Conservation (phyloP, 805 yeast genomes). For the Candida sphagnicola region DNA sequence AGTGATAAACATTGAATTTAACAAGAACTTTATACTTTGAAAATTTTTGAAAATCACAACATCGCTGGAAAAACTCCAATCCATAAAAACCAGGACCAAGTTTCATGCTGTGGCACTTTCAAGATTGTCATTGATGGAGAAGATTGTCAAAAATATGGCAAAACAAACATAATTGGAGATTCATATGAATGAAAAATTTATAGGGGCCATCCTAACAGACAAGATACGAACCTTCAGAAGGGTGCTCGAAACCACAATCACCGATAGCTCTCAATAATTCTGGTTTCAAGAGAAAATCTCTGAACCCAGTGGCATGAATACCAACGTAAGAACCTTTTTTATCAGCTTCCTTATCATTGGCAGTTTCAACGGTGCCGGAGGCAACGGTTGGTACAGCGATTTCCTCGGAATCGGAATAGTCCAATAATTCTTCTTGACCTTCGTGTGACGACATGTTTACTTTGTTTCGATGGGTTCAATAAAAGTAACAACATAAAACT, state of each 20-base stretch:
- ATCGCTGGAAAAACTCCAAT: too few relatives aligned
- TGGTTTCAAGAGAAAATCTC: slow-evolving; percentile 94
- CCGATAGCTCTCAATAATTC: slow-evolving; percentile 96
- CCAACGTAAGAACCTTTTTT: slow-evolving; percentile 98
- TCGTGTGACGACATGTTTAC: slow-evolving; percentile 72
- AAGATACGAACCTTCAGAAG: slow-evolving; percentile 86
- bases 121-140: too few relatives aligned
- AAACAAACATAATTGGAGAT: too few relatives aligned
- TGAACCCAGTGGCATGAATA: slow-evolving; percentile 97
- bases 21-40: too few relatives aligned
- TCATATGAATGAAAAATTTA: background rate
- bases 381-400: slow-evolving; percentile 61
- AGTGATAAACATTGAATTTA: too few relatives aligned
- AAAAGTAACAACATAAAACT: too few relatives aligned
- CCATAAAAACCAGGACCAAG: too few relatives aligned
- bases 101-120: too few relatives aligned
- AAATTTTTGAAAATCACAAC: too few relatives aligned
- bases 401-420: slow-evolving; percentile 98
- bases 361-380: slow-evolving; percentile 40
- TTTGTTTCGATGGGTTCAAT: too few relatives aligned
- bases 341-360: slow-evolving; percentile 57
- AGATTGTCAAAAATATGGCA: too few relatives aligned
- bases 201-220: background rate
- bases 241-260: slow-evolving; percentile 99
- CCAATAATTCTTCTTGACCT: slow-evolving; percentile 99